These are phyloP conservation scores for Priceomyces melissophilus DNA, from an alignment of 805 yeast species.

Conservation along the genomic window DNA sequence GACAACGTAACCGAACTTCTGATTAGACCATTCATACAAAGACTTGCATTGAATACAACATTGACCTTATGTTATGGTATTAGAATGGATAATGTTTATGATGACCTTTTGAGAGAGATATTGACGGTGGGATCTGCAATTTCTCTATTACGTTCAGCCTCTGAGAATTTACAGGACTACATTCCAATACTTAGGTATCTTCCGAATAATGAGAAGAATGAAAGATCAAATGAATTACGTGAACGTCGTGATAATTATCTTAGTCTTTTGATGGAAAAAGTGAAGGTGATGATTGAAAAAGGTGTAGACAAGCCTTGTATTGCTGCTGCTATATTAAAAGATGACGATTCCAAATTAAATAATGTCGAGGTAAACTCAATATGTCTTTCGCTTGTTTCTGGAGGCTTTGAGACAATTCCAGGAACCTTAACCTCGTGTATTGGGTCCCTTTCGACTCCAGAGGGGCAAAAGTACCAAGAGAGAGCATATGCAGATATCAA, in stretches of 20 bases:
- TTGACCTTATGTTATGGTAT: slow-evolving; percentile 39
- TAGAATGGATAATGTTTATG: slow-evolving; percentile 26
- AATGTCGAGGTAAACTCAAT: slow-evolving; percentile 4
- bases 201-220: slow-evolving; percentile 24
- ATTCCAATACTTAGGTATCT: slow-evolving; percentile 28
- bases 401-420: slow-evolving; percentile 5
- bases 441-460: slow-evolving; percentile 3
- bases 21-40: slow-evolving; percentile 27
- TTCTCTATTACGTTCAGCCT: slow-evolving; percentile 31
- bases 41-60: slow-evolving; percentile 35
- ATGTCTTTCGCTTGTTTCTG: slow-evolving; percentile 5
- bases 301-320: slow-evolving; percentile 11
- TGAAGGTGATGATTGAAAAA: slow-evolving; percentile 21
- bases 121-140: slow-evolving; percentile 25
- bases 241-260: slow-evolving; percentile 28
- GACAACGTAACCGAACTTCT: slow-evolving; percentile 8
- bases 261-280: slow-evolving; percentile 19
- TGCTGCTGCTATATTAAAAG: slow-evolving; percentile 5
- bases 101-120: slow-evolving; percentile 23
- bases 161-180: slow-evolving; percentile 35
- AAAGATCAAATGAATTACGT: slow-evolving; percentile 21
- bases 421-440: slow-evolving; percentile 5
- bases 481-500: slow-evolving; percentile 3
- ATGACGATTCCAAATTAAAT: slow-evolving; percentile 1
- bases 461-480: slow-evolving; percentile 5